phyloP scores from a whole-genome alignment of 257 asterid genomes.

The Nicotiana otophora region DNA sequence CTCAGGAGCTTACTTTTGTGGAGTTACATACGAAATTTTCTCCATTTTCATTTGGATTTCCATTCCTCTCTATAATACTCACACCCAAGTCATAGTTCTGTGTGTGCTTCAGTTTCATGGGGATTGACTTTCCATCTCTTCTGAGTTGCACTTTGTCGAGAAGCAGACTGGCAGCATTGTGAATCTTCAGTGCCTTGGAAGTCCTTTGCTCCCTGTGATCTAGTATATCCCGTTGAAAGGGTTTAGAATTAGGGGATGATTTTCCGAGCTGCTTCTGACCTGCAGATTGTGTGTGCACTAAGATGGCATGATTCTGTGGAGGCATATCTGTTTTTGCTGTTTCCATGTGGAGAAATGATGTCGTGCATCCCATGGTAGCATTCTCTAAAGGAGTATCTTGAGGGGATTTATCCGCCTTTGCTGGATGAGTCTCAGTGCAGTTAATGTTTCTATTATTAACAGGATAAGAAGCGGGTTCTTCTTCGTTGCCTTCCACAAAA shows the following conservation, averaged over 20 bases:
- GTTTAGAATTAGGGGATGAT: slow-evolving; percentile 19
- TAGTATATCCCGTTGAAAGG: slow-evolving; percentile 21
- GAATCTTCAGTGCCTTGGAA: slow-evolving; percentile 25
- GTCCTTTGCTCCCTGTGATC: slow-evolving; percentile 7
- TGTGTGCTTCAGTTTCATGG: slow-evolving; percentile 27
- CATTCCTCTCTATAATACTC: slow-evolving; percentile 27
- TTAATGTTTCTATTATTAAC: slow-evolving; percentile 25
- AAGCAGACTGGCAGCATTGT: slow-evolving; percentile 15
- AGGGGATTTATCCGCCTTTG: slow-evolving; percentile 12
- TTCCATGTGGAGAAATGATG: slow-evolving; percentile 9
- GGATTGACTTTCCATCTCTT: slow-evolving; percentile 27
- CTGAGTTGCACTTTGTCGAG: slow-evolving; percentile 22
- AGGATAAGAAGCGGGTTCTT: slow-evolving; percentile 19
- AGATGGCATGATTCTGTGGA: slow-evolving; percentile 13
- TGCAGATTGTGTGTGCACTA: slow-evolving; percentile 9
- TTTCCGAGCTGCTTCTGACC: slow-evolving; percentile 20
- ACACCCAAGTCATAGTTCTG: slow-evolving; percentile 23
- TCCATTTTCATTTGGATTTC: slow-evolving; percentile 22
- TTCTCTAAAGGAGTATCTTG: slow-evolving; percentile 19
- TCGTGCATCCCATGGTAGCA: slow-evolving; percentile 5
- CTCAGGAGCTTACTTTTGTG: slow-evolving; percentile 35
- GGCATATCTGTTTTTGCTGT: slow-evolving; percentile 23
- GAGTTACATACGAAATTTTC: slow-evolving; percentile 26
- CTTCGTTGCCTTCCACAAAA: slow-evolving; percentile 13
- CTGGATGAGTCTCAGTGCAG: slow-evolving; percentile 18